Conservation (phyloP, 345 rosid genomes). For the Citrus reticulata region DNA sequence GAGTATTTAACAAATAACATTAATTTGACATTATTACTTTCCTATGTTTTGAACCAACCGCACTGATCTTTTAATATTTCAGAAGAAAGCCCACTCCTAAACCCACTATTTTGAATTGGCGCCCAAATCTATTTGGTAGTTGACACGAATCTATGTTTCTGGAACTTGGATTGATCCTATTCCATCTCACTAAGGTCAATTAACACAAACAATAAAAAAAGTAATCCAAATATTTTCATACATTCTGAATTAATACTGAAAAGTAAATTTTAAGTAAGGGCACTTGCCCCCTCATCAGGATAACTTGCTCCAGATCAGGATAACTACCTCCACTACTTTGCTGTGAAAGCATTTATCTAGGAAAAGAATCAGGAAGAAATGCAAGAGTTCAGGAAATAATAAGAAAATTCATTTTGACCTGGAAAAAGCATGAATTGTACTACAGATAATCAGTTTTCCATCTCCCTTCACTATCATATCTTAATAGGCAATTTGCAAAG, state of each 20-base stretch:
- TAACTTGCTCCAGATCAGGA: neutral
- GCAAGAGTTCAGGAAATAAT: neutral
- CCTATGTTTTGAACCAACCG: neutral
- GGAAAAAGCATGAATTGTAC: neutral
- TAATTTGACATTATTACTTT: neutral
- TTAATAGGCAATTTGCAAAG: neutral
- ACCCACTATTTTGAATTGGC: neutral
- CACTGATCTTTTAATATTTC: neutral
- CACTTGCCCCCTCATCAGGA: neutral
- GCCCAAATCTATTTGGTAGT: neutral
- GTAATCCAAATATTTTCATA: neutral
- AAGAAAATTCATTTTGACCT: neutral
- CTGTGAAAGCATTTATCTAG: neutral
- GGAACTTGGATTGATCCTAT: neutral
- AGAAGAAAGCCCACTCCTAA: neutral
- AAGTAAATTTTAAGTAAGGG: neutral
- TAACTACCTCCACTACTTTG: neutral
- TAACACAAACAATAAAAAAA: neutral
- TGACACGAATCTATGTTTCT: neutral
- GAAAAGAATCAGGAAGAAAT: neutral
- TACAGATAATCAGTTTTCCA: neutral
- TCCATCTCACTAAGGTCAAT: neutral
- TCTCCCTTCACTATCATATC: neutral
- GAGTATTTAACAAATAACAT: neutral
- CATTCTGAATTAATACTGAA: neutral